Percentiles rank a stretch among this genome's conserved stretches.
phyloP scores from a whole-genome alignment of 2,329 filamentous ascomycete genomes.

The Microdochium trichocladiopsis region DNA sequence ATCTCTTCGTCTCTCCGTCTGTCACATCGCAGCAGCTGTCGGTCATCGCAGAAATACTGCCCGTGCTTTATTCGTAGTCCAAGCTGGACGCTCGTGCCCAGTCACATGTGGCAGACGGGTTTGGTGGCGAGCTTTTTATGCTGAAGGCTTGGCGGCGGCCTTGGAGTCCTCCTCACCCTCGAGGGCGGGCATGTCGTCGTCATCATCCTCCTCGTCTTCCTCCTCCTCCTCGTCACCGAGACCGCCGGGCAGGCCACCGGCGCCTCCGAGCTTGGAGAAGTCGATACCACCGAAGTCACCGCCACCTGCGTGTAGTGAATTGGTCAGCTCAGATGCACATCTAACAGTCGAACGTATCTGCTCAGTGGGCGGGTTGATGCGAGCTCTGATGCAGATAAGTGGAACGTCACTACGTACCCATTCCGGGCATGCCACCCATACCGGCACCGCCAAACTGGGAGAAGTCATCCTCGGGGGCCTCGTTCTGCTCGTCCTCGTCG shows the following conservation, averaged over 20 bases:
- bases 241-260: constrained; percentile 36
- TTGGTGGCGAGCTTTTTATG: neutral
- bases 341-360: too few relatives aligned
- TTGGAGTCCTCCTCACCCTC: constrained; percentile 49
- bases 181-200: constrained; percentile 81
- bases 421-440: constrained; percentile 17
- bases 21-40: neutral
- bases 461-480: constrained; percentile 74
- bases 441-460: constrained; percentile 50
- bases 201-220: constrained; percentile 53
- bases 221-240: constrained; percentile 37
- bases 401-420: constrained; percentile 56
- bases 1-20: neutral
- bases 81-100: neutral
- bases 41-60: neutral
- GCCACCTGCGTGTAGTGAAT: constrained; percentile 23
- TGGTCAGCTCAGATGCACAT: constrained; percentile 9
- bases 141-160: constrained; percentile 13
- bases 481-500: constrained; percentile 97
- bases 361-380: too few relatives aligned
- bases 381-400: too few relatives aligned
- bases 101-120: neutral
- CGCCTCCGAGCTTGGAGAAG: constrained; percentile 82
- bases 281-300: constrained; percentile 83
- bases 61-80: neutral